Conservation (phyloP, 768 basidiomycete species). For the Amanita rimosa region DNA sequence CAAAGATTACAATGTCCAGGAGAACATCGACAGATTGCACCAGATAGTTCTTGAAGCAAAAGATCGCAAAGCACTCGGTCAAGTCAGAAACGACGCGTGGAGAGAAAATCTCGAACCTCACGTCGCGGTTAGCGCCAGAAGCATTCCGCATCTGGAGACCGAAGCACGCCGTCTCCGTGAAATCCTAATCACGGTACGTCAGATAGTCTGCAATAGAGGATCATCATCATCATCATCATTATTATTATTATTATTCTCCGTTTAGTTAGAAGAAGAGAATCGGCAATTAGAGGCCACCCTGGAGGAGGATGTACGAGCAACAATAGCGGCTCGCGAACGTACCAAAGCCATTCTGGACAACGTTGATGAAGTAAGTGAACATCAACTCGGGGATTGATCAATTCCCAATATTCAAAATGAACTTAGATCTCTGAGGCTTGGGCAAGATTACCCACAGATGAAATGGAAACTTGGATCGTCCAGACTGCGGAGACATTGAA, state of each 20-base stretch:
- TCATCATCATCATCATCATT: no score
- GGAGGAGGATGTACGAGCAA: constrained; percentile 33
- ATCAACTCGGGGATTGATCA: not conserved
- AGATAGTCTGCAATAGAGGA: not conserved
- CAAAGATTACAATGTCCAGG: constrained; percentile 52
- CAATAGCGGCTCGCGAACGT: constrained; percentile 34
- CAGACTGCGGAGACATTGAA: constrained; percentile 31
- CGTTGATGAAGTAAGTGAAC: constrained; percentile 36
- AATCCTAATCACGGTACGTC: constrained; percentile 26
- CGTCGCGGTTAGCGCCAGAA: constrained; percentile 50
- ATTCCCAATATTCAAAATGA: not conserved
- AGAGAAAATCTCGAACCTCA: constrained; percentile 51
- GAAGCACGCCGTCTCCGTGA: constrained; percentile 28
- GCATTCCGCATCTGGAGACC: constrained; percentile 43
- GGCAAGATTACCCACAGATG: constrained; percentile 47
- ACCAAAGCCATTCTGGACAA: constrained; percentile 36
- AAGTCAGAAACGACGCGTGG: constrained; percentile 48
- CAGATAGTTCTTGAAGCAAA: constrained; percentile 58
- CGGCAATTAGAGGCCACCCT: constrained; percentile 31
- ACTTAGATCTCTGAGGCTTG: constrained; percentile 38
- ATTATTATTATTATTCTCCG: no score
- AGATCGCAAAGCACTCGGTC: constrained; percentile 38
- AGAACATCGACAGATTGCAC: constrained; percentile 63
- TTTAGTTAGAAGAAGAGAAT: constrained; percentile 52
- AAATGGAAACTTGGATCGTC: constrained; percentile 48